phyloP scores from a whole-genome alignment of 1,139 yeast genomes.

The Blastobotrys arbuscula region DNA sequence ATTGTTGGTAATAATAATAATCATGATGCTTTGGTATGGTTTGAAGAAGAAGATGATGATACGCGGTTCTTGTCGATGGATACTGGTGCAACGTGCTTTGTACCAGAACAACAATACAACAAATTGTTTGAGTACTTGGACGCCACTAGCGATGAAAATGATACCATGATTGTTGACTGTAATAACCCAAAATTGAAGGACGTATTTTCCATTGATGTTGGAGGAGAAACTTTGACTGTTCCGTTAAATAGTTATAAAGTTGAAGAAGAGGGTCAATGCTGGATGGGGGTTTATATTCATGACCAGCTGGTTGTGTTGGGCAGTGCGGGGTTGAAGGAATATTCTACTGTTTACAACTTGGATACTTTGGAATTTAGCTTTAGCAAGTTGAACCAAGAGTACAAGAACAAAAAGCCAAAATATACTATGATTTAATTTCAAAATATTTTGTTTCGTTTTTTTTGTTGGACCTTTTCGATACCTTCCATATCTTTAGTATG shows the following conservation, averaged over 20 bases:
- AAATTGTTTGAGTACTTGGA: neutral
- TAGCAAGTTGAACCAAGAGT: neutral
- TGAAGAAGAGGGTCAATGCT: neutral
- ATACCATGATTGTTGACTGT: neutral
- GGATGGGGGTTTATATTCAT: too few species aligned
- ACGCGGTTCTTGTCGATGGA: neutral
- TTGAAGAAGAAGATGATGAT: neutral
- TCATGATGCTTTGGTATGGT: neutral
- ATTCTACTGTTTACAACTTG: neutral
- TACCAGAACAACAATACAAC: neutral
- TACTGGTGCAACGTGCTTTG: conserved; percentile 1
- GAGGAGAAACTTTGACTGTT: neutral
- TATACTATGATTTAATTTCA: too few species aligned
- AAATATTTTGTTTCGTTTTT: too few species aligned
- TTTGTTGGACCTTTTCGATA: too few species aligned
- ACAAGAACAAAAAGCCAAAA: neutral
- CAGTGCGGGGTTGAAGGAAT: neutral
- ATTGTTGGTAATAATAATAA: neutral
- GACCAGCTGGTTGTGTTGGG: too few species aligned
- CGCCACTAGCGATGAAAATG: neutral
- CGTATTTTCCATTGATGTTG: neutral
- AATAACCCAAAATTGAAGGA: neutral
- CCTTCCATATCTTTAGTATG: too few species aligned
- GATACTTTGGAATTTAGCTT: neutral
- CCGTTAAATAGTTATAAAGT: neutral